phyloP scores from a whole-genome alignment of 352 stramenopile species.

The Peronospora destructor region DNA sequence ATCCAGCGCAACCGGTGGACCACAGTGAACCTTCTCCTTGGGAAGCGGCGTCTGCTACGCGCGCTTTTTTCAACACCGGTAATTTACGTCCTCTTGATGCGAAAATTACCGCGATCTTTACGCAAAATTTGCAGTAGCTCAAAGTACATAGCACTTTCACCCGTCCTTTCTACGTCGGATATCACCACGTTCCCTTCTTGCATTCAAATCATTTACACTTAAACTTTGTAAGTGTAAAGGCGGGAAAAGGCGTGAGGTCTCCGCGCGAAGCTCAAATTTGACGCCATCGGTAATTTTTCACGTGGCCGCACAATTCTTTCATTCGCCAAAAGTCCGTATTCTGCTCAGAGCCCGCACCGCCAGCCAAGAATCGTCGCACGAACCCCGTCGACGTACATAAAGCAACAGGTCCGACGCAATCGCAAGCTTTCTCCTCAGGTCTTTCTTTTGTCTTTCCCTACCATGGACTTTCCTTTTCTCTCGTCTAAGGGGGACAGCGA shows the following conservation, averaged over 20 bases:
- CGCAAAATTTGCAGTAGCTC: constrained; percentile 13
- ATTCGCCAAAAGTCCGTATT: constrained; percentile 85
- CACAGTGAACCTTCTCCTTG: constrained; percentile 5
- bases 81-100: constrained; percentile 3
- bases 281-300: constrained; percentile 25
- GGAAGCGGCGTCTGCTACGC: constrained; percentile 26
- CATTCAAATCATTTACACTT: constrained; percentile 13
- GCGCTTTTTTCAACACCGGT: constrained; percentile 30
- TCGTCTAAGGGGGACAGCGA: neutral
- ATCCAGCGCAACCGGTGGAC: neutral
- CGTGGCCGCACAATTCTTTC: constrained; percentile 39
- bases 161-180: neutral
- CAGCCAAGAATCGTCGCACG: constrained; percentile 54
- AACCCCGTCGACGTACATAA: constrained; percentile 26
- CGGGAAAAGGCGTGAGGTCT: constrained; percentile 16
- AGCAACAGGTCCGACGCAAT: constrained; percentile 37
- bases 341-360: constrained; percentile 61
- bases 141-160: constrained; percentile 18
- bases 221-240: constrained; percentile 6
- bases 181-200: constrained; percentile 1
- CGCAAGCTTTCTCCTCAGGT: neutral
- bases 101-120: constrained; percentile 14
- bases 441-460: constrained; percentile 1
- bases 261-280: constrained; percentile 19
- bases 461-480: neutral